Evolutionary conservation across 495 filamentous ascomycete species (phyloP), one percentile per base, ranked within the genome.

Genomic region (Penicillium canescens): DNA sequence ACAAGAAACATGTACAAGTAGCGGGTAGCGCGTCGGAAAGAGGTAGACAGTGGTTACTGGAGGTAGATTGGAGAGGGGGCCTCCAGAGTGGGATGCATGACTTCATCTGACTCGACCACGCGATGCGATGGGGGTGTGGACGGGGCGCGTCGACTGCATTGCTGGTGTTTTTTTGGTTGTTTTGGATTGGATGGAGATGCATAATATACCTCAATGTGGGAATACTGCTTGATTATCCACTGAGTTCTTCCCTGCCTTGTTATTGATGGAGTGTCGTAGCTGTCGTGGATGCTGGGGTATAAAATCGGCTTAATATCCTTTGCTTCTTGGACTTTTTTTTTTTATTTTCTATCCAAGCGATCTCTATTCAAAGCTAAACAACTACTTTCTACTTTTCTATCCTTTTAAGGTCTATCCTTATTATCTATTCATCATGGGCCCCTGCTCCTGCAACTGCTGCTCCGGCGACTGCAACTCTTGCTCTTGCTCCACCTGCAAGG

Each of bases 371-470:
- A 54, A 43, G 8, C 50, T 43, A 55, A 48, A 40, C 46, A 26
- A 31, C 23, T 16, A 11, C 39, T 44, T 21, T 40, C 20, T 16
- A 44, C 26, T 38, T 40, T 35, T 57, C 8, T 10, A 31, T 31
- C 4, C 24, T 54, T 52, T 48, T 47, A 55, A 55, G 54, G 47
- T 58, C 50, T 40, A 51, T 40, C 53, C 55, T 59, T 63, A 48
- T 57, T 50, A 53, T 43, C 48, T 38, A 44, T 55, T 59, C 64
- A 74, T 46, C 48, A 77, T 77, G 74, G 64, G 61, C 68, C 71
- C 73, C 70, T 76, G 73, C 69, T 43, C 61, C 49, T 77, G 74
- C 70, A 73, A 66, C 71, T 75, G 68, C 69, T 76, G 73, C 73
- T 60, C 63, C 58, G 67, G 71, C 61, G 55, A 69, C 51, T 76